phyloP scores from a whole-genome alignment of 2,329 filamentous ascomycete genomes.

The Pseudogymnoascus pannorum region DNA sequence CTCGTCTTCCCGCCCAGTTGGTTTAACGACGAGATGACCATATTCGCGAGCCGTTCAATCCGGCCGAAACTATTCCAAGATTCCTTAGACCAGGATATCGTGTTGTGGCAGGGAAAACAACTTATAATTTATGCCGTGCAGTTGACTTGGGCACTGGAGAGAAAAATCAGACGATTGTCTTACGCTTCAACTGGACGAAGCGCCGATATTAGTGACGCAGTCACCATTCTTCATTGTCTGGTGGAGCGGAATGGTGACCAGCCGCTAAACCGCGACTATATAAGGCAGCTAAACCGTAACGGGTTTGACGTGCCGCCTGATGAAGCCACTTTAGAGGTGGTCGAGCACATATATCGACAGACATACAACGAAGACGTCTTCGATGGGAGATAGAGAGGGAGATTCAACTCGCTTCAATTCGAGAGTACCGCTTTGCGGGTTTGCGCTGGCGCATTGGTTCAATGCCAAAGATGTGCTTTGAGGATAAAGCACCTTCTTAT shows the following conservation, averaged over 20 bases:
- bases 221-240: not conserved
- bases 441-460: not conserved
- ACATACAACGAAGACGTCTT: not conserved
- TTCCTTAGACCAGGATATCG: slow-evolving; percentile 10
- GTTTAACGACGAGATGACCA: slow-evolving; percentile 17
- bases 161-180: not conserved
- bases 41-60: slow-evolving; percentile 3
- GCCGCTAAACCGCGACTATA: not conserved
- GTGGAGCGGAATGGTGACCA: not conserved
- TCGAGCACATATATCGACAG: not conserved
- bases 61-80: slow-evolving; percentile 7
- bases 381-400: not conserved
- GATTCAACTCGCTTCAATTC: not conserved
- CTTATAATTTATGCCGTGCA: not conserved
- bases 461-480: not conserved
- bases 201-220: not conserved
- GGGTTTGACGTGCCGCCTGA: not conserved
- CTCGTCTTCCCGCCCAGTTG: slow-evolving; percentile 11
- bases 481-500: not conserved
- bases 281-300: not conserved
- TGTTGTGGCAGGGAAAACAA: slow-evolving; percentile 1
- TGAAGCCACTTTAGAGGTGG: not conserved
- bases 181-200: not conserved
- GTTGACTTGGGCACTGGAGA: not conserved
- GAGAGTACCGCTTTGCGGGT: not conserved